Evolutionary conservation across 116 monocot species (phyloP), one percentile per base, ranked within the genome.

Genomic region (Dioscorea cayenensis): DNA sequence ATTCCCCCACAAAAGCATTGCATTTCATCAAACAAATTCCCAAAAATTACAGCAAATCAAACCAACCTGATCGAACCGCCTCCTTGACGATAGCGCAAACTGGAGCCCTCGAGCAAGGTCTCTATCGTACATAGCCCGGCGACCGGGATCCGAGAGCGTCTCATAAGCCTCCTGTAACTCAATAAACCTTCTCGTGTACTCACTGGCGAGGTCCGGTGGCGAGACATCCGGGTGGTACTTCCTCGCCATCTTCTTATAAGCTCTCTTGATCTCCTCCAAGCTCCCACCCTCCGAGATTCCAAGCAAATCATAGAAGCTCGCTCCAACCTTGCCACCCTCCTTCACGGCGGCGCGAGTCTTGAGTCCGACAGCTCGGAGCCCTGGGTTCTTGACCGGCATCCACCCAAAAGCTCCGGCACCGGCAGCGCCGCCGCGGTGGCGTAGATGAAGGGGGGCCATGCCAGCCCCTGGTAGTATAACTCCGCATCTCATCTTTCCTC

Each of bases 111-210:
- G 18, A 6, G 62, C 25, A 7, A 62, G 79, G 71, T 84, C 75
- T 7, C 82, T 77, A 66, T 95, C 95, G 55, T 95, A 95, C n/a
- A 75, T 29, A 0, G 84, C 89, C 19, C 89, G 76, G 18, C 71
- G 36, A 18, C 50, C 36, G 0, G 95, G 95, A 64, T 95, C 89
- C 10, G 91, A 95, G 9, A 95, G 83, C 29, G 91, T 95, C 83
- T 87, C 89, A 49, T 95, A 95, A 14, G 95, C 95, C 79, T 91
- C 89, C 70, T 87, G 91, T 51, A 95, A 85, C 77, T 83, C 84
- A 49, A 91, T 95, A 66, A 95, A 95, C 43, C 81, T 72, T 36
- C 83, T 79, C 0, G 89, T 89, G 80, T 85, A 72, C 84, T 91
- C 95, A 55, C 84, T 85, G 21, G 82, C 63, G 28, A 62, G 77